Base-by-base conservation (phyloP, 1,284 basidiomycete genomes). In the Trichosporon ovoides region DNA sequence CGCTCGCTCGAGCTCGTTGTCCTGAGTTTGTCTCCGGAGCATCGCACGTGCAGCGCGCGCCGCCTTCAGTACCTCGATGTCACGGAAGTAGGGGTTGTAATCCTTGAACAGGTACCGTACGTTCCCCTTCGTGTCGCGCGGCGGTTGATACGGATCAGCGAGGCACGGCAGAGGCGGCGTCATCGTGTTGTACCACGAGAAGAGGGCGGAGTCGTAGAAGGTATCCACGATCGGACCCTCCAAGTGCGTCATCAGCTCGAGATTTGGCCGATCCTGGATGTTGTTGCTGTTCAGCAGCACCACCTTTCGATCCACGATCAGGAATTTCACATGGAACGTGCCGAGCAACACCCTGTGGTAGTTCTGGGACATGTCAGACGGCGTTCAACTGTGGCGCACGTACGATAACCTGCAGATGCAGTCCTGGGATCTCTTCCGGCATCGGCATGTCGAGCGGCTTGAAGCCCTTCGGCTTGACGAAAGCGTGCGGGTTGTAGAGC, bases 321-420 rank as follows among this genome's bases (percentile, higher is more conserved):
- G 79, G 62, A 87, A 87, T 71, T 90, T 89, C 46, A 85, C 84
- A 67, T 90, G 88, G 75, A 89, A 90, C 0, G 87, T 89, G 34
- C 87, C 87, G 51, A 87, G 76, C 18, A 85, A 63, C 1, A 85
- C 84, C 22, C 81, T 77, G 63, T 80, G 77, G 56, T 77, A 79
- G 65, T 78, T 79, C 73, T 70, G 60, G 35, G 34, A 31, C 24
- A n/a, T 33, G 58, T 52, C n/a, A n/a, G n/a, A n/a, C n/a, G n/a
- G n/a, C n/a, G n/a, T n/a, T n/a, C n/a, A n/a, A n/a, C n/a, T n/a
- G n/a, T n/a, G n/a, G n/a, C n/a, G n/a, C n/a, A 71, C 75, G 66
- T 56, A 78, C 76, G 51, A 87, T 78, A 36, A 86, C 82, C 68
- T 88, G 81, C 54, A 88, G 77, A 38, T 84, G 79, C 31, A 88